These are phyloP conservation scores for Termitomyces sp. DNA, from an alignment of 768 basidiomycete species.

Conservation along the genomic window DNA sequence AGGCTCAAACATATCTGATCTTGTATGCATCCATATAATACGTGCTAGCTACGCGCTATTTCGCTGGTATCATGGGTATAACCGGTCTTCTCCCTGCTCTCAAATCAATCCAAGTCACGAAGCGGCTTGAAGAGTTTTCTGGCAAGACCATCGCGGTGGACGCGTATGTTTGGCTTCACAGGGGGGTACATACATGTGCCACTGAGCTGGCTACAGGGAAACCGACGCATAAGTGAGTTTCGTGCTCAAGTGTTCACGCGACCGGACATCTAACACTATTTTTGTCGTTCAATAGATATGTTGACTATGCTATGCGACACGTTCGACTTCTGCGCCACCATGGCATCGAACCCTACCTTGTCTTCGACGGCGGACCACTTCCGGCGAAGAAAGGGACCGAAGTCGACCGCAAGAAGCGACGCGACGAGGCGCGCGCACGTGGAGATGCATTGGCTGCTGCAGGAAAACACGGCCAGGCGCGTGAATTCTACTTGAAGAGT, in stretches of 20 bases:
- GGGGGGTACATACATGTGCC: constrained; percentile 87
- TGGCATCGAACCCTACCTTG: constrained; percentile 83
- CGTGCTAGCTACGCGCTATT: background rate
- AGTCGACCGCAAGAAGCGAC: constrained; percentile 65
- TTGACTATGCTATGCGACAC: constrained; percentile 93
- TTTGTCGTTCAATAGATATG: constrained; percentile 59
- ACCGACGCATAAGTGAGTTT: constrained; percentile 73
- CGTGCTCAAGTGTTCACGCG: background rate
- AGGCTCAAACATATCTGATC: background rate
- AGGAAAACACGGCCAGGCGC: constrained; percentile 76
- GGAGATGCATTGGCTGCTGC: constrained; percentile 73
- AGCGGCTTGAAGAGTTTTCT: constrained; percentile 75
- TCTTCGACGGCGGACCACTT: constrained; percentile 94
- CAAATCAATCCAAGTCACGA: constrained; percentile 81
- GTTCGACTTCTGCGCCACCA: constrained; percentile 83
- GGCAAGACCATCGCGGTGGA: constrained; percentile 90
- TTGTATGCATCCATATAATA: background rate
- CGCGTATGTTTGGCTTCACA: constrained; percentile 93
- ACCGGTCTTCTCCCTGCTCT: constrained; percentile 85
- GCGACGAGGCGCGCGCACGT: constrained; percentile 72
- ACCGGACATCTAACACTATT: background rate
- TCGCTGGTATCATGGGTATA: constrained; percentile 69
- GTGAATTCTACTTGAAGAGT: constrained; percentile 87
- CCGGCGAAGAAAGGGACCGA: constrained; percentile 95
- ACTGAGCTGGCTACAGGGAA: constrained; percentile 86